These are phyloP conservation scores for Zymoseptoria ardabiliae DNA, from an alignment of 2,329 filamentous ascomycete species.

Conservation along the genomic window DNA sequence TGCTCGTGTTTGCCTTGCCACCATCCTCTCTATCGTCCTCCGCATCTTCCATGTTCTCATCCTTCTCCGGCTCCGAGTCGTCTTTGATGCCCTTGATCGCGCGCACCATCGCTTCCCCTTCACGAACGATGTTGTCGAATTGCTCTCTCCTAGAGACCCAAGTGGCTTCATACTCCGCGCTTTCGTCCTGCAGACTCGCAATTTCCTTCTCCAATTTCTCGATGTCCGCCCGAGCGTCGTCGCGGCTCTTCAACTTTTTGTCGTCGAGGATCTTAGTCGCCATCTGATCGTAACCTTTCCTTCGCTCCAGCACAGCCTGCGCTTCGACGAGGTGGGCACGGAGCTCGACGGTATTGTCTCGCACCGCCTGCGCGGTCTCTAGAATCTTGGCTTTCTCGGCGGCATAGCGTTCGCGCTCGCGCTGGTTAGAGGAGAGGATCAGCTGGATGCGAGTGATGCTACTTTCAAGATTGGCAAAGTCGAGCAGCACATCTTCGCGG, in stretches of 20 bases:
- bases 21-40: conserved; percentile 45
- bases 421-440: conserved; percentile 71
- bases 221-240: conserved; percentile 71
- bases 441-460: conserved; percentile 84
- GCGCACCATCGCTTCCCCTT: conserved; percentile 76
- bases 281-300: conserved; percentile 80
- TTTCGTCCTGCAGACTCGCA: conserved; percentile 76
- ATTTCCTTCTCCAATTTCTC: conserved; percentile 84
- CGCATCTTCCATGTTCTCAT: conserved; percentile 61
- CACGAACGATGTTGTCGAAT: conserved; percentile 81
- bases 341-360: conserved; percentile 65
- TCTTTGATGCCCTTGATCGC: conserved; percentile 93
- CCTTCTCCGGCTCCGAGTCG: conserved; percentile 80
- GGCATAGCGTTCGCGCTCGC: conserved; percentile 76
- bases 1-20: conserved; percentile 36
- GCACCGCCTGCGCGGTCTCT: conserved; percentile 68
- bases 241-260: conserved; percentile 69
- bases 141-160: conserved; percentile 81
- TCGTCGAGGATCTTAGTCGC: conserved; percentile 82
- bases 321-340: conserved; percentile 70
- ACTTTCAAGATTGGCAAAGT: conserved; percentile 82
- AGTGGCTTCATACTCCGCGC: conserved; percentile 68
- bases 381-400: conserved; percentile 73
- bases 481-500: conserved; percentile 74
- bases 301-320: conserved; percentile 64